These are phyloP conservation scores for Verbena officinalis DNA, from an alignment of 257 asterid species.

Conservation along the genomic window DNA sequence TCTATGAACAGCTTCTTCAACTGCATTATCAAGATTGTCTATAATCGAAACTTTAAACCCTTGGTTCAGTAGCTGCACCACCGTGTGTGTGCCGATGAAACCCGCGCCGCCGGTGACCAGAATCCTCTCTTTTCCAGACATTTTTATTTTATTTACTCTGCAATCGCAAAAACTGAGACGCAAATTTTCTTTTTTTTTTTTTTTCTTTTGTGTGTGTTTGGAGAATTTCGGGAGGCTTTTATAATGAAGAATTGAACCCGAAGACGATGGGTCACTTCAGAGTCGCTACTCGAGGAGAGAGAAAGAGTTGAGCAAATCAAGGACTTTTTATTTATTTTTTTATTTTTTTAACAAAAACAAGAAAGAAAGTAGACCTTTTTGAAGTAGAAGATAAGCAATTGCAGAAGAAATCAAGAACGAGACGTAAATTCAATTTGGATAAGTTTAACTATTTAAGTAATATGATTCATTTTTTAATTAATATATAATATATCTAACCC, in stretches of 20 bases:
- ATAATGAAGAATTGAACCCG: not conserved
- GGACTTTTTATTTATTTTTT: slow-evolving; percentile 27
- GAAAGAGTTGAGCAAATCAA: slow-evolving; percentile 38
- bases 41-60: slow-evolving; percentile 76
- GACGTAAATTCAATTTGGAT: too few species aligned
- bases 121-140: slow-evolving; percentile 37
- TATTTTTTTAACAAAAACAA: not conserved
- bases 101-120: slow-evolving; percentile 98
- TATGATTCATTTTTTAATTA: too few species aligned
- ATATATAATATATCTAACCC: too few species aligned
- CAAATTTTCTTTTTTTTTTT: too few species aligned
- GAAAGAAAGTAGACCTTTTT: not conserved
- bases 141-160: too few species aligned
- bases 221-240: slow-evolving; percentile 12
- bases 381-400: too few species aligned
- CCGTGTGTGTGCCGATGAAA: slow-evolving; percentile 94
- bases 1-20: slow-evolving; percentile 69
- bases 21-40: slow-evolving; percentile 84
- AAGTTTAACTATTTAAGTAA: too few species aligned
- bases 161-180: too few species aligned
- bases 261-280: slow-evolving; percentile 28
- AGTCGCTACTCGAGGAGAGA: not conserved
- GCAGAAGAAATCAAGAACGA: too few species aligned
- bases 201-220: not conserved
- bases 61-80: slow-evolving; percentile 68